Evolutionary conservation across 169 alveolate genomes (phyloP).

Genomic region (Plasmodium cynomolgi): DNA sequence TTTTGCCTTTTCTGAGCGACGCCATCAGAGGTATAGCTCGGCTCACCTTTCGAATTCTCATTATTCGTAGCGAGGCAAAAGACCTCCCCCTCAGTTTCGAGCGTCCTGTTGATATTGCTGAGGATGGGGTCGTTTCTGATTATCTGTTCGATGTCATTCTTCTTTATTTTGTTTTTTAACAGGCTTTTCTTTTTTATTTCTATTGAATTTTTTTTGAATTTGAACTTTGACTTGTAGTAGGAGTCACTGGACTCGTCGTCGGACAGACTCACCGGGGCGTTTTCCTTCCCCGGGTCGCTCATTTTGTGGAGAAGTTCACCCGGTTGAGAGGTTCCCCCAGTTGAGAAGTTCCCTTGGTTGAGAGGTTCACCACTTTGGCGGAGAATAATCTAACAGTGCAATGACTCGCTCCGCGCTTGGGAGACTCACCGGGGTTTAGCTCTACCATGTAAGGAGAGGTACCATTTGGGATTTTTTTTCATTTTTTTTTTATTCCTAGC

Average conservation of each 20-base stretch:
- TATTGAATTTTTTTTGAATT: conserved; percentile 36
- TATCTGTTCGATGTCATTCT: neutral
- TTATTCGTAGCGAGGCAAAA: conserved; percentile 4
- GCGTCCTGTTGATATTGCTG: neutral
- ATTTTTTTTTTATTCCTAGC: neutral
- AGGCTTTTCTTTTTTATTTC: conserved; percentile 47
- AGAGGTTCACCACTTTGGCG: neutral
- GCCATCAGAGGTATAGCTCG: neutral
- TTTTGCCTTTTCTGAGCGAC: neutral
- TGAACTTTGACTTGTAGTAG: conserved; percentile 27
- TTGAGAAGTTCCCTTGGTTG: neutral
- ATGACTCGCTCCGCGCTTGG: neutral
- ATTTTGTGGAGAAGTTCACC: neutral
- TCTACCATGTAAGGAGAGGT: neutral
- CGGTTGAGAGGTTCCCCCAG: neutral
- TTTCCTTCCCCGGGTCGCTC: neutral
- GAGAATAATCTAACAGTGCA: neutral
- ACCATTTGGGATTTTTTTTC: neutral
- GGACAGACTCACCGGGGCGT: neutral
- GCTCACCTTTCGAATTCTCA: neutral
- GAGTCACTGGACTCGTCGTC: conserved; percentile 56
- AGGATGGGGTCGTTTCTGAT: conserved; percentile 10
- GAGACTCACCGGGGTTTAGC: neutral
- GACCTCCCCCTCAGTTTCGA: conserved; percentile 1
- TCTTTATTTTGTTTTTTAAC: conserved; percentile 26